Base-by-base conservation (phyloP, 176 grass and related monocot species). In the Zizania latifolia region DNA sequence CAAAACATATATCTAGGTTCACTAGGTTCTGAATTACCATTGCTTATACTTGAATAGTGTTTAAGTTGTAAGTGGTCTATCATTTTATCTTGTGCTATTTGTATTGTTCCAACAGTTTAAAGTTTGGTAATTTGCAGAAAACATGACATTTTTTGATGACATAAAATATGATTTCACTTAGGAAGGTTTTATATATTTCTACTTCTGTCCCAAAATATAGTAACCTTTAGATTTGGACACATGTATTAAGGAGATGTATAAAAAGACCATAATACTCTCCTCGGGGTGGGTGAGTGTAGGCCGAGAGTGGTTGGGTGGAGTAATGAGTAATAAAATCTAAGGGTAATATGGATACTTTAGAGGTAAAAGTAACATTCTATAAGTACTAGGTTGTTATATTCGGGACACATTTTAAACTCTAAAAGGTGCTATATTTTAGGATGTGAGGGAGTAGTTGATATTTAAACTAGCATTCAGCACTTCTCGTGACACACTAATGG, bases 161-260 rank as follows among this genome's bases (percentile, higher is more conserved):
- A 31, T 38, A 21, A 76, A 81, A 21, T 51, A 44, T 55, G 61
- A 78, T 53, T 46, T 54, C 15, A 38, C n/a, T n/a, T n/a, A n/a
- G n/a, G n/a, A n/a, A n/a, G n/a, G n/a, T n/a, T n/a, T n/a, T n/a
- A n/a, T n/a, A n/a, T n/a, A n/a, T n/a, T n/a, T n/a, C n/a, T n/a
- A n/a, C n/a, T n/a, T n/a, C n/a, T n/a, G n/a, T n/a, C n/a, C n/a
- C n/a, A n/a, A n/a, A n/a, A n/a, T n/a, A n/a, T n/a, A n/a, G n/a
- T n/a, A n/a, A n/a, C n/a, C n/a, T n/a, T n/a, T n/a, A n/a, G n/a
- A n/a, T n/a, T n/a, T n/a, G n/a, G n/a, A n/a, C n/a, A n/a, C n/a
- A n/a, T n/a, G n/a, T n/a, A n/a, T n/a, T n/a, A n/a, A n/a, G n/a
- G n/a, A n/a, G n/a, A n/a, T n/a, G n/a, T n/a, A n/a, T n/a, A n/a